phyloP scores from a whole-genome alignment of 2,329 filamentous ascomycete species.

The Fusarium sp. region DNA sequence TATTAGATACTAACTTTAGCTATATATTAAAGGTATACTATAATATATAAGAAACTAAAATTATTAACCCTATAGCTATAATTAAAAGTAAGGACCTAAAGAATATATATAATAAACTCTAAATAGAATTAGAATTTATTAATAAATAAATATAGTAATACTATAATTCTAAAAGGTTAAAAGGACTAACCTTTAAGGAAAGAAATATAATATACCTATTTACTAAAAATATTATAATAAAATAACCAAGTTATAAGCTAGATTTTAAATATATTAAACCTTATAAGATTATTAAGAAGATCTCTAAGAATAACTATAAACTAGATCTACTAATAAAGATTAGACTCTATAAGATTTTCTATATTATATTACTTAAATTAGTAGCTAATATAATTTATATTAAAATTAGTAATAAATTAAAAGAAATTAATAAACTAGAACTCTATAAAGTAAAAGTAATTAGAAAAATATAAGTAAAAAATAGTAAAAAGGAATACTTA shows the following conservation, averaged over 20 bases:
- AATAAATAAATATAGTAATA: fast-evolving
- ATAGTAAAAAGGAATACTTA: too few relatives aligned
- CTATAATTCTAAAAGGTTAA: background rate
- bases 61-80: too few relatives aligned
- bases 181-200: background rate
- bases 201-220: background rate
- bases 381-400: background rate
- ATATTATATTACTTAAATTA: background rate
- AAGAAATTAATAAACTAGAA: too few relatives aligned
- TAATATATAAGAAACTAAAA: too few relatives aligned
- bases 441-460: too few relatives aligned
- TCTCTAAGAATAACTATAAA: background rate
- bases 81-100: background rate
- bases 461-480: too few relatives aligned
- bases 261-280: background rate
- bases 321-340: background rate
- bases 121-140: background rate
- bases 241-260: background rate
- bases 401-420: too few relatives aligned
- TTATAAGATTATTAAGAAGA: background rate
- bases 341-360: background rate
- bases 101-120: background rate
- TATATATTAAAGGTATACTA: fast-evolving
- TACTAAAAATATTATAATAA: too few relatives aligned
- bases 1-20: fast-evolving